Conservation (phyloP, 768 basidiomycete genomes). For the Tylopilus sp. region DNA sequence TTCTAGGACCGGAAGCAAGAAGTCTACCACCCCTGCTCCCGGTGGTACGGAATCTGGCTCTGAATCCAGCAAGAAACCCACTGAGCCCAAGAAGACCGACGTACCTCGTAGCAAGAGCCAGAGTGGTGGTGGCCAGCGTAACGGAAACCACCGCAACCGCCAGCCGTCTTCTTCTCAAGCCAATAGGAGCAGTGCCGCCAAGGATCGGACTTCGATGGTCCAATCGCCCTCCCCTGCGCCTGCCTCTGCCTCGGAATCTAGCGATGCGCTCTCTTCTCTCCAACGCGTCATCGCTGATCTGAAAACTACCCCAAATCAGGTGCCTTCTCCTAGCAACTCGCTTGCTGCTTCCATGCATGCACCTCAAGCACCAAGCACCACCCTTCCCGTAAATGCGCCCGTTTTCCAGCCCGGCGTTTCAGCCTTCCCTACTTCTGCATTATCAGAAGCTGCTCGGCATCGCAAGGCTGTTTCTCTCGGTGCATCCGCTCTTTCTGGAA, state of each 20-base stretch:
- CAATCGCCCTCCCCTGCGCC: conserved; percentile 46
- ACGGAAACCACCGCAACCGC: conserved; percentile 51
- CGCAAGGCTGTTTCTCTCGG: conserved; percentile 82
- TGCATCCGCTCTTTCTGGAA: conserved; percentile 50
- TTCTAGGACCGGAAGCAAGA: conserved; percentile 68
- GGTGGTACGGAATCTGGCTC: conserved; percentile 63
- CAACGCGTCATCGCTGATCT: conserved; percentile 94
- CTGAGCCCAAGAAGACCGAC: conserved; percentile 52
- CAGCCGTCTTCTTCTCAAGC: conserved; percentile 58
- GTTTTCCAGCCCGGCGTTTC: conserved; percentile 70
- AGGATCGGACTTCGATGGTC: conserved; percentile 42
- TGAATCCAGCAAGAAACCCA: conserved; percentile 62
- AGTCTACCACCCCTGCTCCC: conserved; percentile 34
- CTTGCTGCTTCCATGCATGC: conserved; percentile 44
- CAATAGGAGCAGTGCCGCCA: conserved; percentile 47
- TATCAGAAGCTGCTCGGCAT: conserved; percentile 57
- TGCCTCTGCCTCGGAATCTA: conserved; percentile 55
- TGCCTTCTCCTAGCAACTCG: conserved; percentile 36
- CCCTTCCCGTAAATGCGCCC: conserved; percentile 62
- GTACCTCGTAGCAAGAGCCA: conserved; percentile 50
- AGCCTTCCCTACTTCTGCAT: conserved; percentile 45
- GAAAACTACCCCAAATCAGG: conserved; percentile 67
- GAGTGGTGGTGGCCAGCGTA: conserved; percentile 43
- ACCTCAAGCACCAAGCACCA: conserved; percentile 45
- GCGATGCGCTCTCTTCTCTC: conserved; percentile 80